Evolutionary conservation across 2,329 filamentous ascomycete species (phyloP).

Genomic region (Monilinia laxa): DNA sequence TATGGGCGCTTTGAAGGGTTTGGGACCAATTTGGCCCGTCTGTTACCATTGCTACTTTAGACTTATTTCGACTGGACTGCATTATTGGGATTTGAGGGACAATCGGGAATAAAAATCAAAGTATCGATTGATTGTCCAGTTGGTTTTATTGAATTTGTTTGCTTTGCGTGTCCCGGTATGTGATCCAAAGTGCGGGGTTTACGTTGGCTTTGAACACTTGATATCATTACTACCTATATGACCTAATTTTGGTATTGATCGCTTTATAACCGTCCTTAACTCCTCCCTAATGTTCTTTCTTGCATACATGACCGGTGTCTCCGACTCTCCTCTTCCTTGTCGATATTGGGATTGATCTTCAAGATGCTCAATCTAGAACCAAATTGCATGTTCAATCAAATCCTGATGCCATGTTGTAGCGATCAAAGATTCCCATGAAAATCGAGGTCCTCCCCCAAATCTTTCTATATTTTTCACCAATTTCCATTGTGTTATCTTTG

Average conservation of each 20-base stretch:
- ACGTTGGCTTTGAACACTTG: slow-evolving; percentile 7
- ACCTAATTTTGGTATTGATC: slow-evolving; percentile 21
- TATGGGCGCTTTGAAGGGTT: slow-evolving; percentile 4
- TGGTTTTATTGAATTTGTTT: not conserved
- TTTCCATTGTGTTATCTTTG: not conserved
- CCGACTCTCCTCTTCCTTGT: slow-evolving; percentile 3
- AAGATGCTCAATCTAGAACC: not conserved
- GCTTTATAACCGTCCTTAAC: slow-evolving; percentile 20
- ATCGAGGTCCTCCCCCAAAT: not conserved
- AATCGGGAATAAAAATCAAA: slow-evolving; percentile 1
- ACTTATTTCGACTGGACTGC: slow-evolving; percentile 8
- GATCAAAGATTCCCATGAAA: not conserved
- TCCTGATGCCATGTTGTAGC: not conserved
- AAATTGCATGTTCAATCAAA: slow-evolving; percentile 6
- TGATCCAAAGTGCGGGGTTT: not conserved
- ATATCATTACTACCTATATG: slow-evolving; percentile 22
- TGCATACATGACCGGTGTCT: not conserved
- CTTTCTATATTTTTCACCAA: slow-evolving; percentile 1
- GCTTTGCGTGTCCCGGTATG: not conserved
- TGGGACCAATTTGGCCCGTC: not conserved
- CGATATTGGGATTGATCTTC: not conserved
- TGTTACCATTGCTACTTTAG: slow-evolving; percentile 15
- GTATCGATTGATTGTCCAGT: not conserved
- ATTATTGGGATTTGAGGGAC: slow-evolving; percentile 1
- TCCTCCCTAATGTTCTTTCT: slow-evolving; percentile 10